These are phyloP conservation scores for Lasiodiplodia gonubiensis DNA, from an alignment of 2,329 filamentous ascomycete species.

Conservation along the genomic window DNA sequence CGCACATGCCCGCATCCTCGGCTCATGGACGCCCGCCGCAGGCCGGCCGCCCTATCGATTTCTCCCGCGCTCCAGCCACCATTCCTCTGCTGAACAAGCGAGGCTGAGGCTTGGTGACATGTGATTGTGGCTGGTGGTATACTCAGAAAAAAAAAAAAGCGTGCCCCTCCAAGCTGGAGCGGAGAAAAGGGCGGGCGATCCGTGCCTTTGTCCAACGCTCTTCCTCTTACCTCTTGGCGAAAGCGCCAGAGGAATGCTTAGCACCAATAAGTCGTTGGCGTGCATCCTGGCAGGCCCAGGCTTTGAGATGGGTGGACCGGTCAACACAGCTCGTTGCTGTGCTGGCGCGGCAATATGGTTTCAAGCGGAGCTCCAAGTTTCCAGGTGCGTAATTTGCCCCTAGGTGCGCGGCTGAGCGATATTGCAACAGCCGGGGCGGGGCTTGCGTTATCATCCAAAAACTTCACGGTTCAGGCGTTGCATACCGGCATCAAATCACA, in stretches of 20 bases:
- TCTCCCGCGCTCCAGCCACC: conserved; percentile 12
- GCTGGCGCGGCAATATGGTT: neutral
- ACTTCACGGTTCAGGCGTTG: too few relatives aligned
- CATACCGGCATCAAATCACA: too few relatives aligned
- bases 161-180: neutral
- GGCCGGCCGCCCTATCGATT: neutral
- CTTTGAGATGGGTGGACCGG: neutral
- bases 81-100: neutral
- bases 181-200: neutral
- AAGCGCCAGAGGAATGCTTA: neutral
- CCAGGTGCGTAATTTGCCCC: neutral
- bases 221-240: neutral
- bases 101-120: conserved; percentile 4
- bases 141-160: neutral
- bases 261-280: neutral
- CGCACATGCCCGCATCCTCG: conserved; percentile 26
- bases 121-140: conserved; percentile 25
- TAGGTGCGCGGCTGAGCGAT: neutral
- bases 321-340: neutral
- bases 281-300: neutral
- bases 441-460: neutral
- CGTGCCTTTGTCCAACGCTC: neutral
- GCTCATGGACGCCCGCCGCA: conserved; percentile 6
- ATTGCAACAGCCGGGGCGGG: neutral
- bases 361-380: neutral